Conservation (phyloP, 2,329 filamentous ascomycete genomes). For the Cladosporium sp. region DNA sequence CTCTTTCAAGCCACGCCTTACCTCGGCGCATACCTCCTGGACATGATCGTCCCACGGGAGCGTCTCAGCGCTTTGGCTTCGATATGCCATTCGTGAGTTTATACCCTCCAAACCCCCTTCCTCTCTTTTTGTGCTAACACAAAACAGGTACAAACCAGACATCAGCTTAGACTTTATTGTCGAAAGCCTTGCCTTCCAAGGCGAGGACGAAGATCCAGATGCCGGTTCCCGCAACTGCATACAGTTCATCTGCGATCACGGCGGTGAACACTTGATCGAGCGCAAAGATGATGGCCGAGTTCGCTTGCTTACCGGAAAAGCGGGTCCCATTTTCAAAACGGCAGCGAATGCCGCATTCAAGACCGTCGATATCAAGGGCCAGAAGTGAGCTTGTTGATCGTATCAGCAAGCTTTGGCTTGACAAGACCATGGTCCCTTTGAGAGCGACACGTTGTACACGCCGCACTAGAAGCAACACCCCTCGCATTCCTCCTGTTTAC, state of each 20-base stretch:
- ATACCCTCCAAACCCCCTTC: background rate
- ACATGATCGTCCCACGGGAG: conserved; percentile 96
- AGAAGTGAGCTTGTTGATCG: conserved; percentile 60
- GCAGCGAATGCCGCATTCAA: conserved; percentile 71
- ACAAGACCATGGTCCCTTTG: too few species aligned
- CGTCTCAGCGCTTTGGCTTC: conserved; percentile 83
- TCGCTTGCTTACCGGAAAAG: conserved; percentile 69
- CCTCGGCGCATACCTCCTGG: conserved; percentile 97
- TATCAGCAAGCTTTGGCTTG: background rate
- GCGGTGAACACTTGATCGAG: conserved; percentile 70
- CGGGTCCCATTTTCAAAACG: conserved; percentile 65
- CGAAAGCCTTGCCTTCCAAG: conserved; percentile 93
- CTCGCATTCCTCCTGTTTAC: too few species aligned
- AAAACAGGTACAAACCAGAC: conserved; percentile 78
- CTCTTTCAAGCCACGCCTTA: conserved; percentile 77
- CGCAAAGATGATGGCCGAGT: conserved; percentile 66
- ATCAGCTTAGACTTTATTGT: conserved; percentile 87
- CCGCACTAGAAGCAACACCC: too few species aligned
- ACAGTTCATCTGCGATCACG: conserved; percentile 81
- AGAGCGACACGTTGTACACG: too few species aligned
- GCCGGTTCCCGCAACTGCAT: conserved; percentile 51
- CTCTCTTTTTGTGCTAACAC: conserved; percentile 41
- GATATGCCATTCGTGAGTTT: conserved; percentile 88
- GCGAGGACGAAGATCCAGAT: conserved; percentile 38
- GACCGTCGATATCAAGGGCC: conserved; percentile 93